Conservation (phyloP, 371 early-diverging fungal genomes). For the Mortierella sp. region DNA sequence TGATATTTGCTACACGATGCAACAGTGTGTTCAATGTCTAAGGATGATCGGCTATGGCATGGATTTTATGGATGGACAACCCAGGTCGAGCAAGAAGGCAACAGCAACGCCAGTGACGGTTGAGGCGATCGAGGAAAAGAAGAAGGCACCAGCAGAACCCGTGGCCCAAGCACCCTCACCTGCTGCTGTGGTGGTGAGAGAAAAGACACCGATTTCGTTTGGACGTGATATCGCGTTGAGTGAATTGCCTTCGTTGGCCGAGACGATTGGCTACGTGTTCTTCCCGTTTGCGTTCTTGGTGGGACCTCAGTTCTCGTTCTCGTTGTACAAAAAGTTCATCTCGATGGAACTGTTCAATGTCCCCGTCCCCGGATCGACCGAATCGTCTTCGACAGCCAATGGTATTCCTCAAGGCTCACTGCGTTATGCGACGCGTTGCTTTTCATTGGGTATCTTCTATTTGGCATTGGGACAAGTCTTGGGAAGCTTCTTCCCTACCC, state of each 20-base stretch:
- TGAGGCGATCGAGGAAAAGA: slow-evolving; percentile 3
- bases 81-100: slow-evolving; percentile 12
- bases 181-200: slow-evolving; percentile 13
- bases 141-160: not conserved
- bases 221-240: slow-evolving; percentile 47
- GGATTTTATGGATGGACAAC: slow-evolving; percentile 72
- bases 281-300: slow-evolving; percentile 75
- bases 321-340: slow-evolving; percentile 67
- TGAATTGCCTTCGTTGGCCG: slow-evolving; percentile 60
- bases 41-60: slow-evolving; percentile 78
- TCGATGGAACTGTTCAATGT: slow-evolving; percentile 51
- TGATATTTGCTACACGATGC: slow-evolving; percentile 78
- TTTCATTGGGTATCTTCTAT: slow-evolving; percentile 62
- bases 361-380: slow-evolving; percentile 42
- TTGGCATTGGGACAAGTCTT: slow-evolving; percentile 63
- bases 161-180: slow-evolving; percentile 12
- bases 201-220: slow-evolving; percentile 53
- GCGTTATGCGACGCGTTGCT: slow-evolving; percentile 59
- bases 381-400: slow-evolving; percentile 55
- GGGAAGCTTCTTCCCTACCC: slow-evolving; percentile 59
- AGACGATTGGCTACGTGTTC: slow-evolving; percentile 68
- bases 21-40: slow-evolving; percentile 77
- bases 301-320: slow-evolving; percentile 81
- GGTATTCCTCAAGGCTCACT: slow-evolving; percentile 56
- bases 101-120: not conserved